These are phyloP conservation scores for Scortechinia acanthostroma DNA, from an alignment of 2,329 filamentous ascomycete species.

Conservation along the genomic window DNA sequence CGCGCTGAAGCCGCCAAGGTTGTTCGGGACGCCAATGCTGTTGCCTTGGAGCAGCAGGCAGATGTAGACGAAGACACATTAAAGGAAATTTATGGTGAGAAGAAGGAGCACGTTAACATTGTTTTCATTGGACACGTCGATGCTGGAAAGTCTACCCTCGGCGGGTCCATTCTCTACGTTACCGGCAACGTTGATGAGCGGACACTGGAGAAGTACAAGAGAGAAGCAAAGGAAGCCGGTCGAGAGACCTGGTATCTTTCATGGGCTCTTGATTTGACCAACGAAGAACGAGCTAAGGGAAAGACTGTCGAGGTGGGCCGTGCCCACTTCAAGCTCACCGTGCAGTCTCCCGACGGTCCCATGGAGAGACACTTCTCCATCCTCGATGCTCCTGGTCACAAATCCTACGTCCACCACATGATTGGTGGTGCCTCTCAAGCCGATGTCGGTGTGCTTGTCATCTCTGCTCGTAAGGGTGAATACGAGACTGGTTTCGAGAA, in stretches of 20 bases:
- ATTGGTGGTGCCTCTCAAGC: conserved; percentile 91
- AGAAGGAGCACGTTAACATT: conserved; percentile 82
- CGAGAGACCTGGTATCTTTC: conserved; percentile 98
- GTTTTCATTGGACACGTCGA: conserved; percentile 98
- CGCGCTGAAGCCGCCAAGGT: conserved; percentile 38
- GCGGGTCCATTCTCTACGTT: conserved; percentile 83
- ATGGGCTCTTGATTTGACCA: conserved; percentile 94
- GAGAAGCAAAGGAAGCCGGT: conserved; percentile 89
- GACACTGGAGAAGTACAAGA: conserved; percentile 96
- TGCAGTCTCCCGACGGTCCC: not conserved
- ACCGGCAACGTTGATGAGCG: conserved; percentile 99
- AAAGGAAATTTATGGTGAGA: conserved; percentile 79
- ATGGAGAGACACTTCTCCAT: conserved; percentile 81
- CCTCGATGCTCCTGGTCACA: conserved; percentile 92
- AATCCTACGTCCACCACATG: conserved; percentile 97
- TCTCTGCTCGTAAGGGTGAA: conserved; percentile 92
- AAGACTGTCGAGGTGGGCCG: conserved; percentile 97
- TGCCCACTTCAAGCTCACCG: conserved; percentile 94
- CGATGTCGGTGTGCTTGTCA: conserved; percentile 90
- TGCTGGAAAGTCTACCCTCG: conserved; percentile 92
- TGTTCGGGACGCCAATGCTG: conserved; percentile 68
- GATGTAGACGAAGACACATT: conserved; percentile 69
- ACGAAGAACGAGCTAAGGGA: conserved; percentile 90
- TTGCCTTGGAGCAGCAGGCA: conserved; percentile 74
- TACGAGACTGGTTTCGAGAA: conserved; percentile 97